These are phyloP conservation scores for Entomortierella parvispora DNA, from an alignment of 192 early-diverging fungal species.

Conservation along the genomic window DNA sequence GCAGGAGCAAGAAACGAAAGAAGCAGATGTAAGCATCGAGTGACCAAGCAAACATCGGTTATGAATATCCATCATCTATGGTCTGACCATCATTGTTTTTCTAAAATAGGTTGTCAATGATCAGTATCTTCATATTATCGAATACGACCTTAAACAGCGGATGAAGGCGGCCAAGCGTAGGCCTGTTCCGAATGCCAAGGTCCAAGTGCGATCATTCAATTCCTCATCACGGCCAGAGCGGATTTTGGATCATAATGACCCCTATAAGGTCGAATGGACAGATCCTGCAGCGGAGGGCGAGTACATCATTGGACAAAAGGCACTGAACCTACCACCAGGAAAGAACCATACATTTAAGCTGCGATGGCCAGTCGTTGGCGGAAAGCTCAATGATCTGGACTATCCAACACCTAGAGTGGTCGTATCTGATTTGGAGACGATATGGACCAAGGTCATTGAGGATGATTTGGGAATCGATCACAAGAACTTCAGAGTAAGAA, in stretches of 20 bases:
- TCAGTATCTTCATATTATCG: constrained; percentile 60
- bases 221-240: constrained; percentile 66
- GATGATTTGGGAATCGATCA: constrained; percentile 74
- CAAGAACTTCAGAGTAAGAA: constrained; percentile 62
- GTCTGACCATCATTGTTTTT: background rate
- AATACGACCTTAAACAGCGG: constrained; percentile 76
- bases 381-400: constrained; percentile 80
- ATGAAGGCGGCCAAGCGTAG: constrained; percentile 87
- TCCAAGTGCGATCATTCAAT: constrained; percentile 81
- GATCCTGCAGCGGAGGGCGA: constrained; percentile 57
- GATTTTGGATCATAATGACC: constrained; percentile 92
- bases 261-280: constrained; percentile 91
- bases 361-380: constrained; percentile 83
- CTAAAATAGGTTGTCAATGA: constrained; percentile 30
- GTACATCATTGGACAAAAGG: constrained; percentile 71
- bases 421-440: constrained; percentile 79
- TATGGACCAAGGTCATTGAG: constrained; percentile 80
- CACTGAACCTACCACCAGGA: constrained; percentile 56
- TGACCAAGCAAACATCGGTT: background rate
- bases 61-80: background rate
- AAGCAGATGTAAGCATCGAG: constrained; percentile 13
- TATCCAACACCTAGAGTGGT: constrained; percentile 73
- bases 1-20: constrained; percentile 2
- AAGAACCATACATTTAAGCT: constrained; percentile 54
- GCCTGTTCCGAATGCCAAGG: constrained; percentile 76